Evolutionary conservation across 2,329 filamentous ascomycete species (phyloP), one percentile per base, ranked within the genome.

Genomic region (Madurella fahalii): DNA sequence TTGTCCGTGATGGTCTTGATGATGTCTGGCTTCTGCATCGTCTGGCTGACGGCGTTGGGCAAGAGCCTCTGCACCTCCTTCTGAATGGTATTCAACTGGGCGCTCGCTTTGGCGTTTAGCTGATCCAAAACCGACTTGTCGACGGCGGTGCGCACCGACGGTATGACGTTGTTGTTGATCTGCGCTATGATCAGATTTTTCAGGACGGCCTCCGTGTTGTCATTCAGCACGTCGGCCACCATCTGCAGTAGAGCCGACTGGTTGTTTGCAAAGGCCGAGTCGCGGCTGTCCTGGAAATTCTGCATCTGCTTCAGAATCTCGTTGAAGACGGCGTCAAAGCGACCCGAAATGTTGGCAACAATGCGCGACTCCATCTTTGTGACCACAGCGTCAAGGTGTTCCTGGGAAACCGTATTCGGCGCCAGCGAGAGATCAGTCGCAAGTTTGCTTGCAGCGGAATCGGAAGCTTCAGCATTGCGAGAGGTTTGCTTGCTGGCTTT

Each of bases 121-220:
- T 89, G 84, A 58, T 87, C 85, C 52, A 86, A 81, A 30, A 96
- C 78, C 4, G 86, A 80, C 58, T 83, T 81, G 43, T 82, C 78
- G 13, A 89, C 84, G 41, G 85, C 77, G 49, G 85, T 80, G 40
- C 84, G 81, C 53, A 97, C 75, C 32, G 85, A 78, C 11, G 94
- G 93, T 50, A 96, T 76, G 43, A 96, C 83, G 13, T 84, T 79
- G 52, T 84, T 79, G 58, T 89, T 82, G 61, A 96, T 89, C 68
- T 88, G 87, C 46, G 84, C 80, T 45, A 83, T 82, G 48, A 96
- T 85, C 62, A 95, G 89, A 57, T 84, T 85, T 57, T 84, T 79
- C 39, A 96, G 79, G 18, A 89, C 89, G 64, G 87, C 85, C 69
- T 85, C 79, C 17, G 82, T 84, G 65, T 84, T 85, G 57, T 80